Base-by-base conservation (phyloP, 2,329 filamentous ascomycete species). In the Nothophoma quercina region DNA sequence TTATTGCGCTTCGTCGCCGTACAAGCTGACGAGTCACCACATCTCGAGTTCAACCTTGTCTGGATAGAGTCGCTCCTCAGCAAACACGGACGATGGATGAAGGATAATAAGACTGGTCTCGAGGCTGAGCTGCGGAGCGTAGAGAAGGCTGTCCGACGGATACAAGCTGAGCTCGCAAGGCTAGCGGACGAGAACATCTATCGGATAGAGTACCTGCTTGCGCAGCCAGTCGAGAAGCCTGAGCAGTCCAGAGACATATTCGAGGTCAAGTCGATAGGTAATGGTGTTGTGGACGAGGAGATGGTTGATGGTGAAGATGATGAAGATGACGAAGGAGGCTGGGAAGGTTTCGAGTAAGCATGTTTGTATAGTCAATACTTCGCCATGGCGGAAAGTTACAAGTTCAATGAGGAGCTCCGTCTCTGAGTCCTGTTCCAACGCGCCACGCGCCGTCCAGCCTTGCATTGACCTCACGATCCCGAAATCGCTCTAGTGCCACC, bases 31-130 rank as follows among this genome's bases (percentile, higher is more conserved):
- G 87, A 93, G 69, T 93, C 89, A 2, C 93, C 93, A 1, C 93
- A 97, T 78, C 83, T 99, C 4, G 95, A 99, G 76, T 96, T 98
- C 76, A 96, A 95, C 67, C 79, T 99, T 35, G 78, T 93, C 7
- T 99, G 95, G 95, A 89, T 97, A 67, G 90, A 95, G 73, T 86
- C 90, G 1, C 62, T 87, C 8, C 80, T 98, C 52, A 88, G 89
- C 65, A 87, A 86, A 64, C 93, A 98, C 72, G 95, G 95, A 26
- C 83, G 88, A 18, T 93, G 89, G 81, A 82, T 99, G 65, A 89
- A 91, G 52, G 89, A 93, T 28, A 89, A 93, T 71, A 83, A 88
- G 18, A 88, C 85, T 44, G 88, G 89, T 63, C 86, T 95, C 26
- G 91, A 93, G 29, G 84, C 93, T 2, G 95, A 98, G 75, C 78